Conservation (phyloP, 2,329 filamentous ascomycete genomes). For the Ceratocystis huliohia region DNA sequence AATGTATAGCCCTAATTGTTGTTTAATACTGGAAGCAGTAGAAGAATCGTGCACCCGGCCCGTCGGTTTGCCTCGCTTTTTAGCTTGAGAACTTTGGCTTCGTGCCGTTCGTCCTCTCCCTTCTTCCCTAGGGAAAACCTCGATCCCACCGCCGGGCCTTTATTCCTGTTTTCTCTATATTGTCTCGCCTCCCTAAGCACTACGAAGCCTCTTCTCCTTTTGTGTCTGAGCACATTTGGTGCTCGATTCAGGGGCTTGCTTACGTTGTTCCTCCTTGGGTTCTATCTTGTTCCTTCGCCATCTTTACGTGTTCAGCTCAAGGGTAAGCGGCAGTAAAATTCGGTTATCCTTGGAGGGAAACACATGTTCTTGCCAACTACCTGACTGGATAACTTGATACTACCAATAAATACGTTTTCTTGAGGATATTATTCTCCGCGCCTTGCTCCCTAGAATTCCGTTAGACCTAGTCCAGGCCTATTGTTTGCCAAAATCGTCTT, state of each 20-base stretch:
- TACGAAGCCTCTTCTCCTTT: background rate
- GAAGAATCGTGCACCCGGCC: background rate
- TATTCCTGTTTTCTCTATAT: background rate
- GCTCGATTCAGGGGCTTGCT: constrained; percentile 11
- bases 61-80: background rate
- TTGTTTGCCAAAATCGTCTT: no score
- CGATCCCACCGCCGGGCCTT: constrained; percentile 12
- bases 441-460: no score
- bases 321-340: background rate
- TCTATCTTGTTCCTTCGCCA: background rate
- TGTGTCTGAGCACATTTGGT: background rate
- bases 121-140: background rate
- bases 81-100: constrained; percentile 1
- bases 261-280: background rate
- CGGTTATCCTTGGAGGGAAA: no score
- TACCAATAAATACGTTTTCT: no score
- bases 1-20: no score
- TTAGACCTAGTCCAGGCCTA: no score
- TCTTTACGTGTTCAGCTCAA: background rate
- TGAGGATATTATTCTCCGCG: no score
- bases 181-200: background rate
- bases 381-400: no score
- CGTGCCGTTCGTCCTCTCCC: background rate
- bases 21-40: no score
- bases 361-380: no score